Conservation (phyloP, 352 stramenopile genomes). For the Phytopythium vexans region DNA sequence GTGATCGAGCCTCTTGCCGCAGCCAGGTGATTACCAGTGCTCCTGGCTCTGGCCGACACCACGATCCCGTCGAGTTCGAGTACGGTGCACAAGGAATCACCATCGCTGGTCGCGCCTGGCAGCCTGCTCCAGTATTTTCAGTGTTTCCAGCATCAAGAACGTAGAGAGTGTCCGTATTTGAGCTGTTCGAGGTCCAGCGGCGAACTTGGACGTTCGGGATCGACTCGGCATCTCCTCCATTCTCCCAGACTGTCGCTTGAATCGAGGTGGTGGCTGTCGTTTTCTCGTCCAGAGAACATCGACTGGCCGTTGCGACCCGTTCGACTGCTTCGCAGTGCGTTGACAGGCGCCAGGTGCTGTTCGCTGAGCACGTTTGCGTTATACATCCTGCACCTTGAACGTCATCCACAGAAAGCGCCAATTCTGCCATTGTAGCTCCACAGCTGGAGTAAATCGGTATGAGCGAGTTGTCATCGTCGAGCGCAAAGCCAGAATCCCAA, state of each 20-base stretch:
- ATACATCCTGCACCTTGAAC: slow-evolving; percentile 13
- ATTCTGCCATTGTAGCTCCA: slow-evolving; percentile 30
- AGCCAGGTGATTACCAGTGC: slow-evolving; percentile 35
- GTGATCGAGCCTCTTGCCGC: slow-evolving; percentile 11
- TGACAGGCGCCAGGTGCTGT: slow-evolving; percentile 1
- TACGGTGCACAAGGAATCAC: slow-evolving; percentile 32
- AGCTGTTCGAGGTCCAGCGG: not conserved
- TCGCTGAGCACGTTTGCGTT: slow-evolving; percentile 6
- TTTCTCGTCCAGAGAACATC: not conserved
- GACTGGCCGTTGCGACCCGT: not conserved
- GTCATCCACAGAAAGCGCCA: slow-evolving; percentile 17
- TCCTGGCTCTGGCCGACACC: slow-evolving; percentile 23
- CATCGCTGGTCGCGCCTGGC: slow-evolving; percentile 16
- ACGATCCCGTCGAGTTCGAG: slow-evolving; percentile 2
- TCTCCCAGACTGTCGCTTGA: not conserved
- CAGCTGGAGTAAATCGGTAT: slow-evolving; percentile 20
- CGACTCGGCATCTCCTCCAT: not conserved
- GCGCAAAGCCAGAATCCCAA: slow-evolving; percentile 33
- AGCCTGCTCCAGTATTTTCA: slow-evolving; percentile 16
- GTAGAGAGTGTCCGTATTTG: no score
- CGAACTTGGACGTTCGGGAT: not conserved
- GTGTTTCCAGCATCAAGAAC: not conserved
- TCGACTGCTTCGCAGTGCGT: not conserved
- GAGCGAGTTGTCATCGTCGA: slow-evolving; percentile 8
- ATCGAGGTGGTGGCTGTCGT: not conserved